Conservation (phyloP, 345 rosid species). For the Citrus reticulata region DNA sequence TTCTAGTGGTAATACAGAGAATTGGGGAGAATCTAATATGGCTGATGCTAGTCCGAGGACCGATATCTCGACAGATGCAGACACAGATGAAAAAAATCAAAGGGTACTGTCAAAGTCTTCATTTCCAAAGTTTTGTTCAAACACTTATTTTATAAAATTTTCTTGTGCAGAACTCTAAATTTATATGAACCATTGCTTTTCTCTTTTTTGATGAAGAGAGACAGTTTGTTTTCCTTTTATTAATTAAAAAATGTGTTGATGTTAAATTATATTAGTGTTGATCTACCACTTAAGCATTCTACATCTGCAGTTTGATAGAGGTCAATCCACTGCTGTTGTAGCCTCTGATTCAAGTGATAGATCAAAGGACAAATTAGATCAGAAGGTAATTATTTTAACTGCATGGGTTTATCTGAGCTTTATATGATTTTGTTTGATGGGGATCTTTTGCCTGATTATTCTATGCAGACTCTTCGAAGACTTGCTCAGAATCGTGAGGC, state of each 20-base stretch:
- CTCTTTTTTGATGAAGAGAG: background rate
- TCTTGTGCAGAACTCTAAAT: background rate
- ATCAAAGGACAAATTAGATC: constrained; percentile 86
- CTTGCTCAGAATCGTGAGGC: constrained; percentile 99
- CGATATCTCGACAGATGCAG: constrained; percentile 84
- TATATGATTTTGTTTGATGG: constrained; percentile 8
- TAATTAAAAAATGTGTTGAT: constrained; percentile 1
- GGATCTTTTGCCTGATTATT: constrained; percentile 23
- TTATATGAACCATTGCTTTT: background rate
- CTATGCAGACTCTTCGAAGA: constrained; percentile 81
- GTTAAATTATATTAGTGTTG: constrained; percentile 1
- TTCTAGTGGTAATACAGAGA: constrained; percentile 40
- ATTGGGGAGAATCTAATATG: constrained; percentile 56
- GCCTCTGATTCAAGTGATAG: constrained; percentile 95
- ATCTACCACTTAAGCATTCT: constrained; percentile 12
- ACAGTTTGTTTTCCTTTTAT: background rate
- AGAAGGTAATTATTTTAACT: constrained; percentile 60
- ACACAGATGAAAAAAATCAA: constrained; percentile 81
- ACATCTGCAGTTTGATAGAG: constrained; percentile 65
- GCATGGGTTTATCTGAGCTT: constrained; percentile 2
- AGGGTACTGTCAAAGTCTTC: constrained; percentile 43
- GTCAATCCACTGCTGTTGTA: constrained; percentile 33
- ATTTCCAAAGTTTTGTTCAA: background rate
- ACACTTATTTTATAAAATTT: background rate
- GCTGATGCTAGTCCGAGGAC: constrained; percentile 94